phyloP scores from a whole-genome alignment of 2,329 filamentous ascomycete species.

The Beauveria caledonica region DNA sequence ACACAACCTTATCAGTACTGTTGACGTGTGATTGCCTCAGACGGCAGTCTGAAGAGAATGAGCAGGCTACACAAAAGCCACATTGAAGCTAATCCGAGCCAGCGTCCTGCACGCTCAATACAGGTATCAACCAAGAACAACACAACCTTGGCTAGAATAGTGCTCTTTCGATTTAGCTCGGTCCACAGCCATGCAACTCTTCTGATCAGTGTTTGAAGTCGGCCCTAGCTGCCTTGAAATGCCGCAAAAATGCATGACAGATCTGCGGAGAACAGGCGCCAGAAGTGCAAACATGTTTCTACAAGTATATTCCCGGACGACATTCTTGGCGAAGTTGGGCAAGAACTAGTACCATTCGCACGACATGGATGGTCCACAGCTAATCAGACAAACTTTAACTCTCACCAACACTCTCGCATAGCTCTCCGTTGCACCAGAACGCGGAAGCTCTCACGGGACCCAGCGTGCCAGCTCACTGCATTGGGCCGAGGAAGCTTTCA shows the following conservation, averaged over 20 bases:
- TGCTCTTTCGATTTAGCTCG: not conserved
- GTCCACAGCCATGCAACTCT: not conserved
- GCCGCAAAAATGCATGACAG: not conserved
- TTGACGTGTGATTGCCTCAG: not conserved
- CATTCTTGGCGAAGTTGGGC: not conserved
- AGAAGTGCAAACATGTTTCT: not conserved
- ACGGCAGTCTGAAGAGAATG: not conserved
- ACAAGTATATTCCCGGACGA: not conserved
- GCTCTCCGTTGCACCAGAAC: not conserved
- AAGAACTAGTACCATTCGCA: not conserved
- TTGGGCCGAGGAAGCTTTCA: slow-evolving; percentile 6
- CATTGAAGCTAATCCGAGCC: not conserved
- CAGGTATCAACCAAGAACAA: not conserved
- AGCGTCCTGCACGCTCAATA: not conserved
- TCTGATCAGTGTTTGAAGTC: not conserved
- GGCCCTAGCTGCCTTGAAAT: not conserved
- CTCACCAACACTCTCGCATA: not conserved
- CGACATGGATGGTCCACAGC: not conserved
- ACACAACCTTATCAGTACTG: not conserved
- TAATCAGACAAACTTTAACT: not conserved
- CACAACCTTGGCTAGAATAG: not conserved
- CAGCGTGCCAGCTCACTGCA: not conserved
- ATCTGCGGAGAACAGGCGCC: not conserved
- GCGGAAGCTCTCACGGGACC: not conserved
- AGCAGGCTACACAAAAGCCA: not conserved